Base-by-base conservation (phyloP, 768 basidiomycete genomes). In the Suillus weaverae region DNA sequence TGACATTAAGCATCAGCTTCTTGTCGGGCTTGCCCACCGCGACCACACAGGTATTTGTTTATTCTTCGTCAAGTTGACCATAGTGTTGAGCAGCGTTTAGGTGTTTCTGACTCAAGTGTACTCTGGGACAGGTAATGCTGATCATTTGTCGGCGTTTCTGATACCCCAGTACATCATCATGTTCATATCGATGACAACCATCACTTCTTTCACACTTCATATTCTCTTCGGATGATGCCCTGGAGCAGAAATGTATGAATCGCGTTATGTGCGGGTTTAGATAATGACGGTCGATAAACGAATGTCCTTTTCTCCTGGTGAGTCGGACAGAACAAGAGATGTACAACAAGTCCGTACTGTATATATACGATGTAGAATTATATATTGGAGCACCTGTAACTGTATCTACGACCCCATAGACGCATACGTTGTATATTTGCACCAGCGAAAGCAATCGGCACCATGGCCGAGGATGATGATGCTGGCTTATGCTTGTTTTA, bases 71-170 rank as follows among this genome's bases (percentile, higher is more conserved):
- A n/a, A n/a, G n/a, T 39, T 4, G 35, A 50, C 22, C 4, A 43
- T 33, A 44, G 4, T 18, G 50, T 30, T 60, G 20, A 60, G 48
- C 4, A 33, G 35, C 43, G 30, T 60, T 41, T 67, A 89, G 83
- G 87, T 89, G 0, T 83, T 82, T 63, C 74, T 90, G 43, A 89
- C 87, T 1, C 88, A 90, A 69, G 83, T 87, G 10, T 85, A 88
- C 69, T 89, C 86, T 54, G 87, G 85, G 2, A 88, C 86, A 1
- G 89, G 90, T 33, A 81, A 77, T 35, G 86, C 87, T 6, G 86
- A 88, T 56, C 83, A 89, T 68, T 74, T 90, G 5, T 80, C 86
- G 1, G 79, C 84, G 6, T 89, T 89, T 70, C 77, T 90, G 54
- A 85, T 90, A 41, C 88, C 87, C 14, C 89, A 81, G 67, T 83